Evolutionary conservation across 2,329 filamentous ascomycete genomes (phyloP).

Genomic region (Botryotinia calthae): DNA sequence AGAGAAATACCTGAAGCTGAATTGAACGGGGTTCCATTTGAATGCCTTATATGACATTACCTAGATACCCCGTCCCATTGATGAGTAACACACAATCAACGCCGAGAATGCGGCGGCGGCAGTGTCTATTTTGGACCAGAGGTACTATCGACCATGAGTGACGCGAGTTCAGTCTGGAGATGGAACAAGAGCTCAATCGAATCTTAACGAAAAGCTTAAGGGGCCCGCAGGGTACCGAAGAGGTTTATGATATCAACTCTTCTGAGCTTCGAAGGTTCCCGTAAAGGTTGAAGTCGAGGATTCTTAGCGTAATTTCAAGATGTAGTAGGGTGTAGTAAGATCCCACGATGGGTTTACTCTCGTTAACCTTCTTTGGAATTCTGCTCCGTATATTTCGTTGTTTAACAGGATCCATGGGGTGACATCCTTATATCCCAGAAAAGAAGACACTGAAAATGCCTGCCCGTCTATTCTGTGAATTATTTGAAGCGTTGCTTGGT

Average conservation of each 20-base stretch:
- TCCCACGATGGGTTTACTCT: neutral
- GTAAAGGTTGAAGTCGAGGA: neutral
- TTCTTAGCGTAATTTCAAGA: neutral
- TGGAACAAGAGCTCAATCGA: neutral
- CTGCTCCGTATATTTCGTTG: neutral
- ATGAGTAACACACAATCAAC: neutral
- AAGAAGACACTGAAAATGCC: neutral
- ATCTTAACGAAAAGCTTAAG: neutral
- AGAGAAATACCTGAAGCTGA: neutral
- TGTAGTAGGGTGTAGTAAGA: neutral
- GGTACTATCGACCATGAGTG: neutral
- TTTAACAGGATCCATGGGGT: neutral
- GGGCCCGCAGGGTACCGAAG: neutral
- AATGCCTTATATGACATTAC: neutral
- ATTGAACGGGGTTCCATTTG: neutral
- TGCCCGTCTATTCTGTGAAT: neutral
- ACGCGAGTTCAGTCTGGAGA: no score
- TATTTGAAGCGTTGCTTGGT: neutral
- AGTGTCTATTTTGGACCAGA: neutral
- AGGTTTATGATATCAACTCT: neutral
- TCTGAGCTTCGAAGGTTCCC: neutral
- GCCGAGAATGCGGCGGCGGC: no score
- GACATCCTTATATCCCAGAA: neutral
- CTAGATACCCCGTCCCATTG: neutral
- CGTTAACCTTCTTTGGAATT: neutral